Evolutionary conservation across 2,329 filamentous ascomycete genomes (phyloP), one percentile per base, ranked within the genome.

Genomic region (Penicillium paneum): DNA sequence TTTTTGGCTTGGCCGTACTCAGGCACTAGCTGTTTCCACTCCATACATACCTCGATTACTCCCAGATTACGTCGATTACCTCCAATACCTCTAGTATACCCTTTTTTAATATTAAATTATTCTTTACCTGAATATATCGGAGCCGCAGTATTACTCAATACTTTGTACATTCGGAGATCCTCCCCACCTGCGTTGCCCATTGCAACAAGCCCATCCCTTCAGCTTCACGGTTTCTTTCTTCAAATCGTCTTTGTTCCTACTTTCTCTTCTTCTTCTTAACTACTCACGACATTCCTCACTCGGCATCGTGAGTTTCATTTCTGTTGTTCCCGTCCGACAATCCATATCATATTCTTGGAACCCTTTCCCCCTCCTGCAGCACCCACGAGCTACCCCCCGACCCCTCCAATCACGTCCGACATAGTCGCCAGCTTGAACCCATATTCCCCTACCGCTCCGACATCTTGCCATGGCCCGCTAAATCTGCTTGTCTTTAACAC

Each of bases 101-200:
- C 15, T 15, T 34, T 34, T 34, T 34, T 8, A 34, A n/a, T 40
- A 51, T 45, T 51, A 8, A 49, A n/a, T 49, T 48, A 36, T 53
- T 49, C 44, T 26, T 28, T 46, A 35, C 29, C 13, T 17, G 38
- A 40, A 43, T 32, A 43, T 32, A 52, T 52, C 45, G 49, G 40
- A 45, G 49, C 40, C 40, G 44, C 45, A 54, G 36, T 56, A 61
- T 45, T 58, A 59, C 44, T 40, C 45, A 47, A 54, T 42, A 39
- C 34, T 47, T 5, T 36, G 51, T 62, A 60, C 55, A 42, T 56
- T 57, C 47, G 47, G 47, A 49, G 69, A 72, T 71, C 69, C 69
- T 72, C 70, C 69, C 69, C 70, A 71, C 70, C 71, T 66, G 61
- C 70, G 70, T 72, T 72, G 70, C 70, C 52, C 69, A 72, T 73